A percentile compares a stretch with the other conserved stretches of the same genome.
Evolutionary conservation across 108 stramenopile genomes (phyloP).

Genomic region (Cyclostephanos invisitatus): DNA sequence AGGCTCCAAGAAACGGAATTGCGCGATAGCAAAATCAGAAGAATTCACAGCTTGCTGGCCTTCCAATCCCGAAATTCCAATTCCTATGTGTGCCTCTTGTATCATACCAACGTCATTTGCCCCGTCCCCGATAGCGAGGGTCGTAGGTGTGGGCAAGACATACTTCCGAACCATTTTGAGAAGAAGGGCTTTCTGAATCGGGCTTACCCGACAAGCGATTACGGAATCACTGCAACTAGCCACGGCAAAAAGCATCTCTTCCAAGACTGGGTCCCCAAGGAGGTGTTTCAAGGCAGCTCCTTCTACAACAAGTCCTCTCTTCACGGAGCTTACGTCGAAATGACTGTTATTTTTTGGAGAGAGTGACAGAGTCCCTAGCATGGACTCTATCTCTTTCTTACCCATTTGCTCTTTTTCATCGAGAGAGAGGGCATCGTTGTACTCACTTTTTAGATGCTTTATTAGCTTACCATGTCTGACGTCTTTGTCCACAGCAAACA

Average conservation of each 20-base stretch:
- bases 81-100: conserved; percentile 92
- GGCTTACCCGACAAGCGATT: conserved; percentile 95
- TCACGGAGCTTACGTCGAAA: conserved; percentile 31
- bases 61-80: conserved; percentile 96
- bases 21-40: conserved; percentile 93
- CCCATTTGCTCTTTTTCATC: conserved; percentile 29
- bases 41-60: conserved; percentile 97
- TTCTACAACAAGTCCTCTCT: conserved; percentile 89
- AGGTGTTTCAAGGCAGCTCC: conserved; percentile 85
- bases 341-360: conserved; percentile 1
- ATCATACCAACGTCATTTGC: conserved; percentile 99
- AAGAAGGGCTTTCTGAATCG: conserved; percentile 91
- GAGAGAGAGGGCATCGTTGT: conserved; percentile 45
- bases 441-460: conserved; percentile 73
- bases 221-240: conserved; percentile 86
- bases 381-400: conserved; percentile 25
- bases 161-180: conserved; percentile 86
- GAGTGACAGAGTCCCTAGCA: conserved; percentile 10
- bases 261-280: conserved; percentile 71
- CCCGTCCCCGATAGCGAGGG: conserved; percentile 97
- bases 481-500: conserved; percentile 82
- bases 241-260: conserved; percentile 84
- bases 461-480: conserved; percentile 72
- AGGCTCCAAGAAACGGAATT: conserved; percentile 88
- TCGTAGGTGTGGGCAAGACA: conserved; percentile 87